Evolutionary conservation across 495 filamentous ascomycete genomes (phyloP).

Genomic region (Neurospora pannonica): DNA sequence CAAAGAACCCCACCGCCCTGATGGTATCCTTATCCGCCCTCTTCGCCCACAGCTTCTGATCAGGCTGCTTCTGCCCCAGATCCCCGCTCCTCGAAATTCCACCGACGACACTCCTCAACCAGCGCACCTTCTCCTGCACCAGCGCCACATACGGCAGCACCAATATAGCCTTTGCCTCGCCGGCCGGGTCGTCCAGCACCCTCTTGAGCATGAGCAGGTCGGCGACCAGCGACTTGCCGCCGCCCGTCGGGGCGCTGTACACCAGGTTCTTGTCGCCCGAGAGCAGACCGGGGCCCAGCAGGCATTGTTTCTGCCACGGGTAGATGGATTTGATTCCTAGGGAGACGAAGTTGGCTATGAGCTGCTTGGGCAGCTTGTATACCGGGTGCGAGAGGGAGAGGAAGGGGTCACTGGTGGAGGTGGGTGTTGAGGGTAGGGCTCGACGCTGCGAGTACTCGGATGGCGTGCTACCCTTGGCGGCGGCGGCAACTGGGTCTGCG

Average conservation of each 20-base stretch:
- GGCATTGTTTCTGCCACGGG: slow-evolving; percentile 75
- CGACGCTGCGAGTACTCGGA: slow-evolving; percentile 42
- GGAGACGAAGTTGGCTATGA: slow-evolving; percentile 55
- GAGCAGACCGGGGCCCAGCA: slow-evolving; percentile 58
- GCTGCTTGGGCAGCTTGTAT: slow-evolving; percentile 52
- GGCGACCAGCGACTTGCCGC: slow-evolving; percentile 71
- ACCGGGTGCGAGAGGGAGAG: slow-evolving; percentile 52
- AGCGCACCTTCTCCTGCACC: slow-evolving; percentile 74
- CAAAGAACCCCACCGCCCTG: slow-evolving; percentile 65
- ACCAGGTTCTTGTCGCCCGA: slow-evolving; percentile 60
- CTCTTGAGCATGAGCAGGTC: slow-evolving; percentile 67
- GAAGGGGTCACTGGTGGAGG: slow-evolving; percentile 45
- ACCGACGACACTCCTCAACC: slow-evolving; percentile 60
- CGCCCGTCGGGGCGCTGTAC: slow-evolving; percentile 78
- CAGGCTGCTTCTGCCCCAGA: slow-evolving; percentile 7
- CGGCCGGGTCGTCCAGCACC: slow-evolving; percentile 47
- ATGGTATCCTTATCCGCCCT: slow-evolving; percentile 40
- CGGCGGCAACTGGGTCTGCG: slow-evolving; percentile 4
- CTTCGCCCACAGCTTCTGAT: slow-evolving; percentile 29
- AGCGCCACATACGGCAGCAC: slow-evolving; percentile 78
- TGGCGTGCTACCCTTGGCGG: neutral
- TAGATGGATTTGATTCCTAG: slow-evolving; percentile 64
- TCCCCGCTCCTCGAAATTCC: slow-evolving; percentile 44
- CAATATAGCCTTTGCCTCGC: slow-evolving; percentile 59
- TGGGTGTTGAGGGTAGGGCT: slow-evolving; percentile 36